Percentiles rank a stretch among this genome's conserved stretches.
phyloP scores from a whole-genome alignment of 2,329 filamentous ascomycete species.

The Fusarium continuum region DNA sequence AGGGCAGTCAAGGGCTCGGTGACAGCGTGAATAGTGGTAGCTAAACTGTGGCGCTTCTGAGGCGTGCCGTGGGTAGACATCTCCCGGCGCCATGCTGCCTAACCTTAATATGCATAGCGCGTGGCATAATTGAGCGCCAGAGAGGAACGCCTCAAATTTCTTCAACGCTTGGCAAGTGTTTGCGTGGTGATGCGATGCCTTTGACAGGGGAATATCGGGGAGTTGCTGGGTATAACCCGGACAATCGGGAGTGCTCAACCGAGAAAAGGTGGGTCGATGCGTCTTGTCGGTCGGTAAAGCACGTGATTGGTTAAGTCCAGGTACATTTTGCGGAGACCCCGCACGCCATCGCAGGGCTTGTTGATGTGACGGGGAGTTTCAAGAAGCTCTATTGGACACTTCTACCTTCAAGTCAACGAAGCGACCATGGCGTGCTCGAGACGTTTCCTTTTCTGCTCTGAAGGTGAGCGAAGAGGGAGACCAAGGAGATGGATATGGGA shows the following conservation, averaged over 20 bases:
- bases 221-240: constrained; percentile 25
- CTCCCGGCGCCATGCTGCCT: neutral
- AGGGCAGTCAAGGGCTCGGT: neutral
- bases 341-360: constrained; percentile 38
- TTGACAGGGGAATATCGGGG: constrained; percentile 21
- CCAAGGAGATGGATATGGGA: neutral
- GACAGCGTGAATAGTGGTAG: neutral
- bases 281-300: constrained; percentile 30
- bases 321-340: constrained; percentile 33
- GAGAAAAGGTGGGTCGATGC: constrained; percentile 1
- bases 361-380: constrained; percentile 34
- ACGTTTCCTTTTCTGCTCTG: neutral
- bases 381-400: constrained; percentile 35
- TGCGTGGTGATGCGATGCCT: neutral
- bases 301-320: constrained; percentile 14
- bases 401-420: neutral
- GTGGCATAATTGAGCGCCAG: neutral
- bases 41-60: neutral
- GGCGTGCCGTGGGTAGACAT: neutral
- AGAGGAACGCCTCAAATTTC: neutral
- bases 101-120: neutral
- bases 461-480: constrained; percentile 7
- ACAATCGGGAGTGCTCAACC: neutral
- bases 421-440: too few relatives aligned
- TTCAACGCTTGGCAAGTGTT: neutral